phyloP scores from a whole-genome alignment of 306 rosid species.

The Trifolium fragiferum region DNA sequence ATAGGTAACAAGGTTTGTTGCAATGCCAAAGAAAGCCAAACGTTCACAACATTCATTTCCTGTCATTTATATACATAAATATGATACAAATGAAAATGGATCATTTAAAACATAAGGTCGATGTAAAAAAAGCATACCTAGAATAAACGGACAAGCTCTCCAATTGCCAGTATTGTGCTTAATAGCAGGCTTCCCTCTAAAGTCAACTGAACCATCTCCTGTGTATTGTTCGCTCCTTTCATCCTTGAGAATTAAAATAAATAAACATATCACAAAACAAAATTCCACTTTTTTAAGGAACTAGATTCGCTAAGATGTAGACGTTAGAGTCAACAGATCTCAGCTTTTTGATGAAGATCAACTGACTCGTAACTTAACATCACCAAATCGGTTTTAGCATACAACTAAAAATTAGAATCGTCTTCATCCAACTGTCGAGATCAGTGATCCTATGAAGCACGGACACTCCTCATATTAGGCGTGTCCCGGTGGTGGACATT shows the following conservation, averaged over 20 bases:
- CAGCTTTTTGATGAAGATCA: too few species aligned
- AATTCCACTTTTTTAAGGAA: neutral
- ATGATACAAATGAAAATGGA: constrained; percentile 21
- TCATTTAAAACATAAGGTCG: neutral
- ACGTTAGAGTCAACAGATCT: too few species aligned
- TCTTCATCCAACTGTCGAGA: neutral
- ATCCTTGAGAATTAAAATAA: constrained; percentile 44
- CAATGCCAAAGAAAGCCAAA: constrained; percentile 86
- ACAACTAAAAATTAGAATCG: neutral
- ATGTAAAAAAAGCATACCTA: constrained; percentile 50
- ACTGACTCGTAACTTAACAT: neutral
- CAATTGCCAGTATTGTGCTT: constrained; percentile 62
- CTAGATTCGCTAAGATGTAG: neutral
- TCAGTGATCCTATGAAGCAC: too few species aligned
- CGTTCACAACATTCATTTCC: constrained; percentile 92
- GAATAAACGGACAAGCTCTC: constrained; percentile 78
- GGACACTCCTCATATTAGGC: too few species aligned
- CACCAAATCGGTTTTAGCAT: neutral
- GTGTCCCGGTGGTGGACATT: too few species aligned
- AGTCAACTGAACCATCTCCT: constrained; percentile 67
- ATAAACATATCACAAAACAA: constrained; percentile 9
- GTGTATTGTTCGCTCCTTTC: constrained; percentile 43
- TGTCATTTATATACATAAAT: constrained; percentile 43
- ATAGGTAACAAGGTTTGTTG: constrained; percentile 87
- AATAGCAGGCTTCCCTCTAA: constrained; percentile 51